These are phyloP conservation scores for Solanum chilense DNA, from an alignment of 257 asterid species.

Conservation along the genomic window DNA sequence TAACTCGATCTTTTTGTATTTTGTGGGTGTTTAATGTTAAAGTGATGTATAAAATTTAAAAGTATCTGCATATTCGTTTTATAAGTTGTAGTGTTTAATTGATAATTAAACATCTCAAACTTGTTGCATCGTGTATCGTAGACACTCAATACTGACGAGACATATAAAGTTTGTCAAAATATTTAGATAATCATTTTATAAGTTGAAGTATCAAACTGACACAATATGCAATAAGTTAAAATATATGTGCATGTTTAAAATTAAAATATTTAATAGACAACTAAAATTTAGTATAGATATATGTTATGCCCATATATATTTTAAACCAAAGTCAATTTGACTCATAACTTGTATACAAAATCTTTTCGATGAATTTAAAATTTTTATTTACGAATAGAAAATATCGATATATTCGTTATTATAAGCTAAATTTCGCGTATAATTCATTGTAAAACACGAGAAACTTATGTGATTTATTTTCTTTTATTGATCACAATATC, in stretches of 20 bases:
- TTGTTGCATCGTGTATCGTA: neutral
- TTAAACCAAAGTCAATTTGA: neutral
- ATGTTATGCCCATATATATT: neutral
- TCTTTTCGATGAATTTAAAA: neutral
- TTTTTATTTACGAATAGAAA: neutral
- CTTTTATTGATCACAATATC: too few species aligned
- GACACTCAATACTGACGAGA: neutral
- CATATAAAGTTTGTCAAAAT: neutral
- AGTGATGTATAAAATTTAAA: neutral
- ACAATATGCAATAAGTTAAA: neutral
- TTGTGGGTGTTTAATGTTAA: fast-evolving
- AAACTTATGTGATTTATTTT: neutral
- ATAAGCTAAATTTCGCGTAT: neutral
- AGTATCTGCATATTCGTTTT: fast-evolving
- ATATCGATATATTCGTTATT: neutral
- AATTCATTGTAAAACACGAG: neutral
- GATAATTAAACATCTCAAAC: neutral
- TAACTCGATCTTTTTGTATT: too few species aligned
- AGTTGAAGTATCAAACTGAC: neutral
- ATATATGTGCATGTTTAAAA: neutral
- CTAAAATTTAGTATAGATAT: neutral
- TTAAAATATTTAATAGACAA: neutral
- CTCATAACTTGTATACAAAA: neutral
- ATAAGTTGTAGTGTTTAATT: neutral
- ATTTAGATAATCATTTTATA: neutral